These are phyloP conservation scores for Solanum chaucha DNA, from an alignment of 257 asterid species.

Conservation along the genomic window DNA sequence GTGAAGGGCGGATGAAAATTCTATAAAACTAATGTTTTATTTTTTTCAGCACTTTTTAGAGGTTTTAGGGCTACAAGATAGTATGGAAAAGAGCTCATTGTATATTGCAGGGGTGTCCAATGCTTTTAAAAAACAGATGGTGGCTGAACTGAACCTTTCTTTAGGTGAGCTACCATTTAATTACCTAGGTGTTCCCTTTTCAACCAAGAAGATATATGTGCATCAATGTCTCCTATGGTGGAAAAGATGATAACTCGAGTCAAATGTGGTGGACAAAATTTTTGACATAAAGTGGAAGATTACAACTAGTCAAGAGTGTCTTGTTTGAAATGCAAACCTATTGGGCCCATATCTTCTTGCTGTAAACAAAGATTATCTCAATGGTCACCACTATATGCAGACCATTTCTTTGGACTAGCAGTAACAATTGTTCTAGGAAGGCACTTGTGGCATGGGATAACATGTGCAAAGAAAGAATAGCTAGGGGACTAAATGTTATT, in stretches of 20 bases:
- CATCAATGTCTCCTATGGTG: not conserved
- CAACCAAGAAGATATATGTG: not conserved
- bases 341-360: not conserved
- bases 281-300: not conserved
- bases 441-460: not conserved
- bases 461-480: not conserved
- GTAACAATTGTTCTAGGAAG: not conserved
- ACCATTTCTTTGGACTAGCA: not conserved
- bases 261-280: not conserved
- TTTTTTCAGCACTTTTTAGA: not conserved
- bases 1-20: not conserved
- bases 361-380: not conserved
- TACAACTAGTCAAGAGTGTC: not conserved
- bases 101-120: not conserved
- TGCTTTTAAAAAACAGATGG: not conserved
- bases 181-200: not conserved
- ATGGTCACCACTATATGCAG: not conserved
- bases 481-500: not conserved
- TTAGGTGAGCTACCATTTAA: not conserved
- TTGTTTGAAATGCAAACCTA: not conserved
- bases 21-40: not conserved
- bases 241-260: not conserved
- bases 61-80: not conserved
- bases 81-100: not conserved
- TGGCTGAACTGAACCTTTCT: not conserved